phyloP scores from a whole-genome alignment of 139 green algal species.

The Volvox reticuliferus region DNA sequence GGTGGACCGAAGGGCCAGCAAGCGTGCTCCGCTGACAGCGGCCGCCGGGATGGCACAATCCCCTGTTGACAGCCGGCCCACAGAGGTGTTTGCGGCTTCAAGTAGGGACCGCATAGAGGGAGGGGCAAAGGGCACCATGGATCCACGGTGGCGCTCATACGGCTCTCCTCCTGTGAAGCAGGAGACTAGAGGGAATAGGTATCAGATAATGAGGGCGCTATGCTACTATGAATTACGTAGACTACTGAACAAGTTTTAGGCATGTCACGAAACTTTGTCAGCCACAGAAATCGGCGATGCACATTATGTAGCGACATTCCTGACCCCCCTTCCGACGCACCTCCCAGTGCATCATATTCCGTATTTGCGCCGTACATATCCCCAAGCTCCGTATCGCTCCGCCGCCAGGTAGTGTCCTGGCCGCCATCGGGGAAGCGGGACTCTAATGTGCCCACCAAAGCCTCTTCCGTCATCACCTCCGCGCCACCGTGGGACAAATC shows the following conservation, averaged over 20 bases:
- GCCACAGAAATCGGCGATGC: too few relatives aligned
- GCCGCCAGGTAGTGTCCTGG: neutral
- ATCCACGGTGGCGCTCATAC: neutral
- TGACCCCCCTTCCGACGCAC: neutral
- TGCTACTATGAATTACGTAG: too few relatives aligned
- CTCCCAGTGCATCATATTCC: neutral
- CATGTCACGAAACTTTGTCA: too few relatives aligned
- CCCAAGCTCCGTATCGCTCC: neutral
- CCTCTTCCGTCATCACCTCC: too few relatives aligned
- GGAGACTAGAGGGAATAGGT: neutral
- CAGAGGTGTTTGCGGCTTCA: neutral
- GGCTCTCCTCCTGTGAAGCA: neutral
- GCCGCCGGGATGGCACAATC: neutral
- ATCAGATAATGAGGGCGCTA: too few relatives aligned
- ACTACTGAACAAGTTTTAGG: too few relatives aligned
- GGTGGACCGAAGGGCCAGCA: conserved; percentile 23
- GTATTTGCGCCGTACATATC: neutral
- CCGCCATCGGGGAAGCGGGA: neutral
- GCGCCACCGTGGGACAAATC: neutral
- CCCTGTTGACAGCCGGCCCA: neutral
- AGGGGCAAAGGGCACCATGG: neutral
- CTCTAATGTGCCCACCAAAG: too few relatives aligned
- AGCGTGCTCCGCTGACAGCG: neutral
- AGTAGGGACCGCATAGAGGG: neutral
- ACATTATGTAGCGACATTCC: too few relatives aligned